Base-by-base conservation (phyloP, 805 yeast species). In the Wickerhamiella kurtzmanii region DNA sequence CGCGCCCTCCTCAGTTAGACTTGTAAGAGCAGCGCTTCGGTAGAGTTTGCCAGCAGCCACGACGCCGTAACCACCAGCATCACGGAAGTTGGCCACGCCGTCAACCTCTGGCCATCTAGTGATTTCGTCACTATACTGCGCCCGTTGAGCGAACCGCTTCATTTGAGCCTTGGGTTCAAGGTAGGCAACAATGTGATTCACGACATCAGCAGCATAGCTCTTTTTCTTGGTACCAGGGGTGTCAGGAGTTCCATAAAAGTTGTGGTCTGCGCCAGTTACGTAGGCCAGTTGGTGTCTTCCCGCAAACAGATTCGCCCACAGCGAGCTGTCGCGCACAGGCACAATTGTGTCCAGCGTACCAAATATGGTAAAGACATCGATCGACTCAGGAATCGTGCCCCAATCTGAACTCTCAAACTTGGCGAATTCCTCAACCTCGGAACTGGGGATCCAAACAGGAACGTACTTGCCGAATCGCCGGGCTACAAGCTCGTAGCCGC, bases 231-330 rank as follows among this genome's bases (percentile, higher is more conserved):
- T 43, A 21, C 45, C 43, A 8, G 40, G 43, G n/a, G 8, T 37
- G 1, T 21, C 32, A 22, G 39, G 25, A 18, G 9, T 18, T 3
- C 92, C 89, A 58, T 73, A 82, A 58, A 73, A 87, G 56, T 82
- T 84, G 62, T 88, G 97, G 59, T 85, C 88, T 0, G 95, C 95
- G 41, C 68, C 69, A 1, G 75, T 74, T 9, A 88, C 65, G 5
- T 84, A 60, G 35, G 68, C 67, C 46, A 86, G 64, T 2, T 70
- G 66, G 54, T 82, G 80, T 18, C 87, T 75, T 3, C 73, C 64
- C 22, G 69, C 71, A 43, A 87, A 72, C 8, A 65, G 53, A 54
- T 80, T 76, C 5, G 82, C 76, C 64, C 68, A 85, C 35, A 54
- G 55, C 0, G 79, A 71, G 5, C 79, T 70, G 54, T 85, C 95